Evolutionary conservation across 495 filamentous ascomycete genomes (phyloP).

Genomic region (Aspergillus ellipticus): DNA sequence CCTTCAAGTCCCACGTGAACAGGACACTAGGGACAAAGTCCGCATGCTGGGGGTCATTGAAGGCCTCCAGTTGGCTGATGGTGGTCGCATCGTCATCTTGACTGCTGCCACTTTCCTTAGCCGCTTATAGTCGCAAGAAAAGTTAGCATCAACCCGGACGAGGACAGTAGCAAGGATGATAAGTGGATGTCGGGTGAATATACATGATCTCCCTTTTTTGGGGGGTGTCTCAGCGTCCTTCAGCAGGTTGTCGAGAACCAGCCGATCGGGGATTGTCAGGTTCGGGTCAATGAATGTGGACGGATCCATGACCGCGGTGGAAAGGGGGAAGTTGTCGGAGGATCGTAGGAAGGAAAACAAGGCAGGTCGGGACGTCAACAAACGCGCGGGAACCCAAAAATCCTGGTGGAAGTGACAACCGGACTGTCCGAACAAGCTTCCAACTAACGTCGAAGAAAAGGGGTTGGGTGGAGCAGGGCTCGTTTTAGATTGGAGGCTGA

Average conservation of each 20-base stretch:
- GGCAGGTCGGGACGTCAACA: background rate
- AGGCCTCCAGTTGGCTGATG: slow-evolving; percentile 40
- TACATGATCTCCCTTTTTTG: slow-evolving; percentile 15
- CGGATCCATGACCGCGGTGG: slow-evolving; percentile 28
- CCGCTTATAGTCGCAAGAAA: background rate
- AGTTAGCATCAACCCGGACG: background rate
- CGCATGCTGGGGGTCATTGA: slow-evolving; percentile 48
- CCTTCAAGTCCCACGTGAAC: slow-evolving; percentile 45
- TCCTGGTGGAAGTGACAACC: background rate
- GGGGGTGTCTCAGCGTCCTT: slow-evolving; percentile 21
- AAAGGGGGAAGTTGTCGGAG: background rate
- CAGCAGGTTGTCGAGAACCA: slow-evolving; percentile 48
- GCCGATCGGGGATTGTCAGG: slow-evolving; percentile 44
- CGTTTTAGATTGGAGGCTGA: background rate
- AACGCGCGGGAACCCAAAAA: background rate
- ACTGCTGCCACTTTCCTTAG: slow-evolving; percentile 14
- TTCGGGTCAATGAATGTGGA: slow-evolving; percentile 43
- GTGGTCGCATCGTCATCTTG: slow-evolving; percentile 22
- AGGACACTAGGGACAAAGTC: slow-evolving; percentile 55
- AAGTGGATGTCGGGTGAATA: slow-evolving; percentile 9
- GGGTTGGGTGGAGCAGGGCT: background rate
- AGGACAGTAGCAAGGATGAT: background rate
- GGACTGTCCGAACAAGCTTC: background rate
- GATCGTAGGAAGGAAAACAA: background rate
- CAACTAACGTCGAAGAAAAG: background rate